phyloP scores from a whole-genome alignment of 73 alveolate genomes.

The Paramecium primaurelia region DNA sequence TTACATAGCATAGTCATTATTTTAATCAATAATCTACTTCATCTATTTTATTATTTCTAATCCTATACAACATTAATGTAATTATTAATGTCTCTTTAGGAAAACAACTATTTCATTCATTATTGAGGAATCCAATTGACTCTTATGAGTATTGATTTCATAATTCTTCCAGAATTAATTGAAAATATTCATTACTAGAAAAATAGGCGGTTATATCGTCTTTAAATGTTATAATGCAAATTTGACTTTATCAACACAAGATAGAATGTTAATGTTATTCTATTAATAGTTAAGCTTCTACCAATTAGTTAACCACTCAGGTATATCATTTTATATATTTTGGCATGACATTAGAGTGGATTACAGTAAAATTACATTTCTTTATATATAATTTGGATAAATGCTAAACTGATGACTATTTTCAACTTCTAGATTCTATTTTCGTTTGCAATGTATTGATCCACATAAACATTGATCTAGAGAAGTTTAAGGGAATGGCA shows the following conservation, averaged over 20 bases:
- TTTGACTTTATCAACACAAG: slow-evolving; percentile 24
- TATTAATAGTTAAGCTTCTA: neutral
- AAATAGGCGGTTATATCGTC: neutral
- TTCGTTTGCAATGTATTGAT: neutral
- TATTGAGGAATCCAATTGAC: neutral
- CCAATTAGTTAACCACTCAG: neutral
- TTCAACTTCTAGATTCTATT: neutral
- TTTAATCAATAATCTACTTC: neutral
- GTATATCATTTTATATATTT: neutral
- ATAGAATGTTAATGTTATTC: neutral
- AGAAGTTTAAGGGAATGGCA: neutral
- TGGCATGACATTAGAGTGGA: neutral
- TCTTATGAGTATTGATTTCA: neutral
- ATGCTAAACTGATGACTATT: neutral
- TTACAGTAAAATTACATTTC: neutral
- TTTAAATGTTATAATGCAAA: neutral
- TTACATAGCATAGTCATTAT: neutral
- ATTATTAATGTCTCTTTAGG: neutral
- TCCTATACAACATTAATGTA: neutral
- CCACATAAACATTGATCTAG: neutral
- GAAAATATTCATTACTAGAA: neutral
- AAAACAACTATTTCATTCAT: neutral
- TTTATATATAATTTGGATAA: neutral
- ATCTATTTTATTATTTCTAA: neutral
- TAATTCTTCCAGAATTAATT: neutral